Evolutionary conservation across 2,329 filamentous ascomycete species (phyloP).

Genomic region (Tolypocladium sp.): DNA sequence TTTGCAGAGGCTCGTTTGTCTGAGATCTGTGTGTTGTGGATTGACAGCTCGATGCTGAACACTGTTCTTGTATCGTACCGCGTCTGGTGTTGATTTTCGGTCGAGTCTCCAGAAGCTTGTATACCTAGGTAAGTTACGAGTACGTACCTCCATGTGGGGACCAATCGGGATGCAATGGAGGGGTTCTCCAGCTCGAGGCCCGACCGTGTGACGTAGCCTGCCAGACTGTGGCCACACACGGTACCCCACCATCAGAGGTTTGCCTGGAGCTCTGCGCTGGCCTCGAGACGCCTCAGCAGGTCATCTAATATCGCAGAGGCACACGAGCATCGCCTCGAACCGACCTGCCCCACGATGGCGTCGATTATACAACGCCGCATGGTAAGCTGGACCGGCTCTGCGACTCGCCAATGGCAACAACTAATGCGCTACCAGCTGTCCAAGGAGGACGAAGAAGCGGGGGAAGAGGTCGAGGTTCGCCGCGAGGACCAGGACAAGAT

Average conservation of each 20-base stretch:
- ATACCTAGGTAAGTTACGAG: no score
- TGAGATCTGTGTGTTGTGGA: background rate
- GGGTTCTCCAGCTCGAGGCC: background rate
- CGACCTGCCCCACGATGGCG: constrained; percentile 20
- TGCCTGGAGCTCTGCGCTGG: background rate
- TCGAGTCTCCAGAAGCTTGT: background rate
- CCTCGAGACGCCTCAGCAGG: background rate
- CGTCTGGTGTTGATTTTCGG: background rate
- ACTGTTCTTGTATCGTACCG: background rate
- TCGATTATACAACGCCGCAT: constrained; percentile 50
- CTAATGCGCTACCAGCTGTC: constrained; percentile 55
- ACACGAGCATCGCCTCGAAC: constrained; percentile 2
- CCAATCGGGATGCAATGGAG: background rate
- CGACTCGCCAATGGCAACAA: background rate
- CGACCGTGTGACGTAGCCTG: background rate
- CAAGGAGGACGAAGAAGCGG: constrained; percentile 80
- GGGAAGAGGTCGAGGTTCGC: constrained; percentile 85
- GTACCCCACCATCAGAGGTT: background rate
- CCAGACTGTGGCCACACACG: background rate
- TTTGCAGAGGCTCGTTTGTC: background rate
- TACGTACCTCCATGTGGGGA: background rate
- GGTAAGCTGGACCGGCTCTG: constrained; percentile 27
- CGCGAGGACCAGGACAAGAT: constrained; percentile 98
- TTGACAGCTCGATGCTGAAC: background rate
- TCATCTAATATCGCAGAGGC: background rate